Evolutionary conservation across 306 rosid genomes (phyloP), one percentile per base, ranked within the genome.

Genomic region (Acacia acuminata): DNA sequence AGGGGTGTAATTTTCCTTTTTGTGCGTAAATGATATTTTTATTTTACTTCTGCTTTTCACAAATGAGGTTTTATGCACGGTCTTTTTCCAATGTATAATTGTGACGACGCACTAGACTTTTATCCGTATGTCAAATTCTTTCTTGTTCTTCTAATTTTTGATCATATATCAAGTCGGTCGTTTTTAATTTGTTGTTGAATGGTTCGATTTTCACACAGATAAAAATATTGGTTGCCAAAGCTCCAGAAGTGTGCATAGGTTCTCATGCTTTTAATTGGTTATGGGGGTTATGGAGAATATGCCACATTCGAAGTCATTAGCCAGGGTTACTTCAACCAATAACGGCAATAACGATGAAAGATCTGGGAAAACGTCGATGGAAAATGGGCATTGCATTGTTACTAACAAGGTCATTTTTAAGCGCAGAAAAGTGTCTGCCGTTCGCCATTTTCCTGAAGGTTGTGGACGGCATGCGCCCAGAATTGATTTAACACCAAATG

Each of bases 391-490:
- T 53, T 72, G 83, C 69, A 83, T 70, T 81, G 75, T 73, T 32
- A 71, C 19, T 22, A 22, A 61, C 32, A 66, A 30, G 34, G 79
- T 85, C 11, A 65, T 78, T 84, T 88, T 72, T 79, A 92, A 90
- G 83, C 78, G 82, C 56, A 92, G 90, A 19, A 84, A 60, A 79
- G 81, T 89, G 78, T 92, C 89, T 38, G 92, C 94, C 8, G n/a
- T 87, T 86, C 98, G 97, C 3, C 93, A 93, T 83, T 96, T 82
- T 77, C 98, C 99, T 2, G 87, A 80, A 2, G 93, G 88, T 12
- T 96, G 99, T 87, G 99, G 99, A 79, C 89, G 83, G 8, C 16
- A 13, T 83, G 83, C 61, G 69, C 78, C 69, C 13, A 73, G 56
- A 66, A 82, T 71, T 72, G 77, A 32, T 77, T 79, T 53, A 13